Evolutionary conservation across 306 rosid species (phyloP).

Genomic region (Alnus glutinosa): DNA sequence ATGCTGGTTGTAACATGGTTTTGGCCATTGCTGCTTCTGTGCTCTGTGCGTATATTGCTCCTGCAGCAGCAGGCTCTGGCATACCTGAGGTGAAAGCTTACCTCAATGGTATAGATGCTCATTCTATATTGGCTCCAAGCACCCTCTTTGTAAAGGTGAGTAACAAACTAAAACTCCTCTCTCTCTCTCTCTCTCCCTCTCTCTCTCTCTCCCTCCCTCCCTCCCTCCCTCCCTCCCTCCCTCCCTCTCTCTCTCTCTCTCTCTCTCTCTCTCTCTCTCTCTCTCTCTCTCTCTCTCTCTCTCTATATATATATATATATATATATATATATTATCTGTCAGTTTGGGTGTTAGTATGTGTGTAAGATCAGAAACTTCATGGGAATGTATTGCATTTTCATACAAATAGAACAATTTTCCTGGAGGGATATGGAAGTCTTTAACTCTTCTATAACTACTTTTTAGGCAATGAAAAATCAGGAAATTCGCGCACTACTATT

Average conservation of each 20-base stretch:
- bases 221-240: too few species aligned
- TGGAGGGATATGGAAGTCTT: neutral
- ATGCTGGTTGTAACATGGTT: constrained; percentile 48
- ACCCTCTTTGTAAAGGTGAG: constrained; percentile 80
- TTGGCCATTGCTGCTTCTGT: constrained; percentile 59
- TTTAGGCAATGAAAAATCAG: neutral
- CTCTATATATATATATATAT: neutral
- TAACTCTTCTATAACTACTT: neutral
- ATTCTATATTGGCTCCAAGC: constrained; percentile 71
- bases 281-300: neutral
- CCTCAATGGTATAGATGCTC: constrained; percentile 78
- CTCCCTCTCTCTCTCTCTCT: neutral
- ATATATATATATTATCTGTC: too few species aligned
- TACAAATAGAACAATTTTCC: neutral
- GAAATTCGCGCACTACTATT: neutral
- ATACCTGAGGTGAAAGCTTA: constrained; percentile 93
- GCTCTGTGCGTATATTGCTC: constrained; percentile 70
- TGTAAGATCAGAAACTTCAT: neutral
- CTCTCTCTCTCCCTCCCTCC: neutral
- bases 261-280: neutral
- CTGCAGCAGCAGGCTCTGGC: constrained; percentile 90
- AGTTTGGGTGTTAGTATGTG: neutral
- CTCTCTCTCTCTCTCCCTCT: neutral
- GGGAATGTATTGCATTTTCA: neutral
- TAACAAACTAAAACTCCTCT: neutral